A percentile compares a stretch with the other conserved stretches of the same genome.
Conservation (phyloP, 1,284 basidiomycete genomes). For the Butyriboletus appendiculatus region DNA sequence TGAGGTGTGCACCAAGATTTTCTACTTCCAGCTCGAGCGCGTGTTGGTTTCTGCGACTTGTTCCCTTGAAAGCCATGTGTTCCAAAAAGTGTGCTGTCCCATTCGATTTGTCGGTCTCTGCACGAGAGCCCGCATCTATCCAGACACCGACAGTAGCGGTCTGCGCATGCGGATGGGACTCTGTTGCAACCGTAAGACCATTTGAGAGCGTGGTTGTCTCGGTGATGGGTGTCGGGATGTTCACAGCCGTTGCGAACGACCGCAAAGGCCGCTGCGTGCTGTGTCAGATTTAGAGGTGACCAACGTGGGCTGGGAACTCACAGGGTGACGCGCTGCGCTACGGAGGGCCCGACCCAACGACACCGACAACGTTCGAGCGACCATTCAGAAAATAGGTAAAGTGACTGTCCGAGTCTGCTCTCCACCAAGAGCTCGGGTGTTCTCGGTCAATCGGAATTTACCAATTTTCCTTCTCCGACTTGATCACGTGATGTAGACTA, state of each 20-base stretch:
- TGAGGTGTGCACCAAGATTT: slow-evolving; percentile 96
- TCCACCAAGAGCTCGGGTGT: slow-evolving; percentile 29
- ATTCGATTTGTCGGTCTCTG: slow-evolving; percentile 92
- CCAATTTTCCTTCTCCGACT: slow-evolving; percentile 28
- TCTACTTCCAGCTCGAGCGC: slow-evolving; percentile 97
- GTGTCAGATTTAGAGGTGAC: slow-evolving; percentile 8
- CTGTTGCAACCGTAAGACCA: slow-evolving; percentile 91
- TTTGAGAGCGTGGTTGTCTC: slow-evolving; percentile 89
- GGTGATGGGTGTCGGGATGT: slow-evolving; percentile 72
- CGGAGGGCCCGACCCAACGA: slow-evolving; percentile 63
- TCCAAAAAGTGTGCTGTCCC: slow-evolving; percentile 99
- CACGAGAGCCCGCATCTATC: slow-evolving; percentile 98
- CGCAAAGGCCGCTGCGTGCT: slow-evolving; percentile 40
- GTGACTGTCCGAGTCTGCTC: slow-evolving; percentile 1
- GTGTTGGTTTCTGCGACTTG: slow-evolving; percentile 87
- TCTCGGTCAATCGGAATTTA: slow-evolving; percentile 30
- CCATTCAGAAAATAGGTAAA: slow-evolving; percentile 44
- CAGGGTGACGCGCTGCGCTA: slow-evolving; percentile 55
- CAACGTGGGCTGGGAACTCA: slow-evolving; percentile 34
- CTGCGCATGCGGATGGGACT: slow-evolving; percentile 92
- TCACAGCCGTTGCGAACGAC: slow-evolving; percentile 72
- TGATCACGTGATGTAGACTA: slow-evolving; percentile 8
- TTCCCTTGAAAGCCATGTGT: slow-evolving; percentile 98
- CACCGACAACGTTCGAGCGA: slow-evolving; percentile 60
- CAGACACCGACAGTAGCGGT: slow-evolving; percentile 98